phyloP scores from a whole-genome alignment of 371 early-diverging fungal genomes.

The Mortierella sp. region DNA sequence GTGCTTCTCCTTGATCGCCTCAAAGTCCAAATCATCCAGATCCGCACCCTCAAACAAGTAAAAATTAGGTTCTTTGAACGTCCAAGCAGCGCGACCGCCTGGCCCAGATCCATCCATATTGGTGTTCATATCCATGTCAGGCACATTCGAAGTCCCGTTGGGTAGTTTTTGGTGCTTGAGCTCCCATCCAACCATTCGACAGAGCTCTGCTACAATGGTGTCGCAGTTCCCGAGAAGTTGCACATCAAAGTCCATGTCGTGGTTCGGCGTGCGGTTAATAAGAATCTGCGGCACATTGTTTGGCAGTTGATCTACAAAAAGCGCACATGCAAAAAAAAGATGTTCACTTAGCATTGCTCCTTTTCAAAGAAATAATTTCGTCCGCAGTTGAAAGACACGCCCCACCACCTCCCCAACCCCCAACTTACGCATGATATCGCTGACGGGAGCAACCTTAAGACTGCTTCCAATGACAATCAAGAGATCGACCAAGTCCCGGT shows the following conservation, averaged over 20 bases:
- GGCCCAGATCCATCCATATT: slow-evolving; percentile 44
- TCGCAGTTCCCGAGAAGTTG: slow-evolving; percentile 93
- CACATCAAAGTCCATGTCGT: slow-evolving; percentile 89
- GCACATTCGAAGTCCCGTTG: slow-evolving; percentile 60
- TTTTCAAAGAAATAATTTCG: slow-evolving; percentile 40
- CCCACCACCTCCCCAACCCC: slow-evolving; percentile 70
- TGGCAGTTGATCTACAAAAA: slow-evolving; percentile 76
- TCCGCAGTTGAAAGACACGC: slow-evolving; percentile 75
- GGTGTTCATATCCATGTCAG: slow-evolving; percentile 41
- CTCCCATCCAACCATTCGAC: slow-evolving; percentile 83
- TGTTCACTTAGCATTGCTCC: not conserved
- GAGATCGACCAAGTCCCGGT: slow-evolving; percentile 84
- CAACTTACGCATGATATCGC: slow-evolving; percentile 83
- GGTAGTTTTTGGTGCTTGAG: slow-evolving; percentile 67
- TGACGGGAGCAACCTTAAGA: slow-evolving; percentile 94
- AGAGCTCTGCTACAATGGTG: slow-evolving; percentile 84
- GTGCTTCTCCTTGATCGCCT: slow-evolving; percentile 22
- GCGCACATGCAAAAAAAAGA: slow-evolving; percentile 17
- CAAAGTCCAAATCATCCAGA: slow-evolving; percentile 33
- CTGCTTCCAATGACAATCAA: slow-evolving; percentile 95
- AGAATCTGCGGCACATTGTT: slow-evolving; percentile 91
- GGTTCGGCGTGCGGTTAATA: slow-evolving; percentile 91
- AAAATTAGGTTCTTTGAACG: slow-evolving; percentile 54
- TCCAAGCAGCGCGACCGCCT: slow-evolving; percentile 37
- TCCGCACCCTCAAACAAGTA: slow-evolving; percentile 61